A percentile compares a stretch with the other conserved stretches of the same genome.
These are phyloP conservation scores for Artemisia annua DNA, from an alignment of 129 eudicot species.

Conservation along the genomic window DNA sequence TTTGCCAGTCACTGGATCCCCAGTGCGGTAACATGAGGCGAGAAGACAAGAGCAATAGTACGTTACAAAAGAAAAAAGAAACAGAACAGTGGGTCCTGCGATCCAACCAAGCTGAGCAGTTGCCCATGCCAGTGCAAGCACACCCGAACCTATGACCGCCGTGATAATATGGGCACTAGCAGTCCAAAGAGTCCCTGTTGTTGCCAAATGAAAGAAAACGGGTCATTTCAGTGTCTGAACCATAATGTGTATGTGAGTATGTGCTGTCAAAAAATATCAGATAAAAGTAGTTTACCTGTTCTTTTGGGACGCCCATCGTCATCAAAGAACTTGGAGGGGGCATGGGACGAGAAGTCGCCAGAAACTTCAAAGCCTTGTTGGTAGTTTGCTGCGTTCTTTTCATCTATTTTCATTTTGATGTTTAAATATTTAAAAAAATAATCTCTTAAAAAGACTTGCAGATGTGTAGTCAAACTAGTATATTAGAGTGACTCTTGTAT, in stretches of 20 bases:
- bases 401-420: constrained; percentile 27
- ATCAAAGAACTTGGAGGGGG: constrained; percentile 46
- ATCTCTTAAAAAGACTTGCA: too few species aligned
- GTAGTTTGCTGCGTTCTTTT: constrained; percentile 26
- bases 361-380: constrained; percentile 39
- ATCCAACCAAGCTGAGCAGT: constrained; percentile 72
- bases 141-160: constrained; percentile 73
- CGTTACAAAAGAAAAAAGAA: constrained; percentile 61
- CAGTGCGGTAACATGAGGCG: constrained; percentile 60
- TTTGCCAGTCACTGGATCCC: constrained; percentile 54
- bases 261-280: not conserved
- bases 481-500: not conserved
- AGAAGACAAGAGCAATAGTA: constrained; percentile 67
- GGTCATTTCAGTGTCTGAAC: not conserved
- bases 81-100: constrained; percentile 58
- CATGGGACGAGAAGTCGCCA: constrained; percentile 28
- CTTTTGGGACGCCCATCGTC: constrained; percentile 63
- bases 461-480: too few species aligned
- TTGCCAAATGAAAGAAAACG: not conserved
- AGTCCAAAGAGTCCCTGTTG: constrained; percentile 52
- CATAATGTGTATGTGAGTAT: not conserved
- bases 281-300: constrained; percentile 35
- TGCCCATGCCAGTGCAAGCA: constrained; percentile 71
- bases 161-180: constrained; percentile 75
- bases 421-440: not conserved